A percentile compares a stretch with the other conserved stretches of the same genome.
phyloP scores from a whole-genome alignment of 805 yeast genomes.

The Candida xyloterini region DNA sequence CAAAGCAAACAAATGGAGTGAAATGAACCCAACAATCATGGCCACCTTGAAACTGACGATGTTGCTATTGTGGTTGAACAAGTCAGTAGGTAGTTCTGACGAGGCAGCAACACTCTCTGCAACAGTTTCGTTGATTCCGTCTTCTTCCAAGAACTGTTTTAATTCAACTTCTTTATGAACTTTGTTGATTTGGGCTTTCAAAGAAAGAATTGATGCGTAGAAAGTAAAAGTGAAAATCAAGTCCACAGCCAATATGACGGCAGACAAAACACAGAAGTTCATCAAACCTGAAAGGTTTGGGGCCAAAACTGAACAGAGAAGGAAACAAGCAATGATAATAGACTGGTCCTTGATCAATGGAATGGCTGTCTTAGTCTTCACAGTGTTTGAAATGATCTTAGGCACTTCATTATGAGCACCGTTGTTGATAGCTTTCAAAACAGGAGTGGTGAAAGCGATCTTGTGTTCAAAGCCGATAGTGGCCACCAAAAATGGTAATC shows the following conservation, averaged over 20 bases:
- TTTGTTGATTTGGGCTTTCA: constrained; percentile 83
- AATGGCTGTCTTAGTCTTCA: constrained; percentile 37
- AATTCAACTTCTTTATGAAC: constrained; percentile 79
- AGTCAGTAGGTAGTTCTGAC: constrained; percentile 26
- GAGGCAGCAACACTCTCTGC: constrained; percentile 66
- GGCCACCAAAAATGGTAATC: constrained; percentile 89
- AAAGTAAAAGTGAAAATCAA: constrained; percentile 72
- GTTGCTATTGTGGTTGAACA: constrained; percentile 37
- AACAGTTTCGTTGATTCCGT: constrained; percentile 72
- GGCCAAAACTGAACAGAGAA: constrained; percentile 63
- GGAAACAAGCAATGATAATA: constrained; percentile 67
- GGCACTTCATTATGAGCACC: constrained; percentile 29
- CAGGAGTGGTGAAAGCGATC: constrained; percentile 63
- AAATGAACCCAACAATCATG: constrained; percentile 55
- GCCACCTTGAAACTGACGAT: constrained; percentile 59
- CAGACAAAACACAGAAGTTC: constrained; percentile 75
- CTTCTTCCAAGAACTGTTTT: constrained; percentile 84
- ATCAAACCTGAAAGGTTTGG: constrained; percentile 68
- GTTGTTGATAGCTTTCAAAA: constrained; percentile 40
- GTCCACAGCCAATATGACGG: constrained; percentile 69
- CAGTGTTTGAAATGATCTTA: constrained; percentile 31
- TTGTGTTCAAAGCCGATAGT: constrained; percentile 90
- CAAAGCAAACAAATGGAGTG: constrained; percentile 63
- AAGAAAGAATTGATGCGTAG: constrained; percentile 75
- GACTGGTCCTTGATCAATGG: constrained; percentile 72